These are phyloP conservation scores for Tuber magnatum DNA, from an alignment of 495 filamentous ascomycete genomes.

Conservation along the genomic window DNA sequence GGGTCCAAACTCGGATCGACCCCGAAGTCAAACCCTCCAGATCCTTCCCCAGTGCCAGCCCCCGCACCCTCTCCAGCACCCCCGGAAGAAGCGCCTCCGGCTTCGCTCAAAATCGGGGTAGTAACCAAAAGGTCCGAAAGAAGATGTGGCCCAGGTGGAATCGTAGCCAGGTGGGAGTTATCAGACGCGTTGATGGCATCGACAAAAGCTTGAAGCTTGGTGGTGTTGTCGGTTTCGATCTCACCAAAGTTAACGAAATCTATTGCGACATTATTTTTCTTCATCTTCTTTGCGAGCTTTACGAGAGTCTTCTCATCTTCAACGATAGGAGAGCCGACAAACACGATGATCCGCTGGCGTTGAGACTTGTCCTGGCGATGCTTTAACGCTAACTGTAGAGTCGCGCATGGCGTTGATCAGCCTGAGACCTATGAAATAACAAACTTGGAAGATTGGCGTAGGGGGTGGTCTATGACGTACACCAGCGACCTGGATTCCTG, in stretches of 20 bases:
- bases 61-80: slow-evolving; percentile 48
- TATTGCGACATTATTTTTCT: slow-evolving; percentile 85
- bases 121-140: slow-evolving; percentile 86
- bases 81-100: slow-evolving; percentile 44
- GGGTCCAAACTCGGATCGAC: slow-evolving; percentile 79
- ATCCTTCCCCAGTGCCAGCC: slow-evolving; percentile 54
- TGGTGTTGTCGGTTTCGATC: slow-evolving; percentile 76
- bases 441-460: not conserved
- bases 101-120: slow-evolving; percentile 73
- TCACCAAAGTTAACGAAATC: slow-evolving; percentile 95
- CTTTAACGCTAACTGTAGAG: slow-evolving; percentile 78
- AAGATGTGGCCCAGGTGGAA: slow-evolving; percentile 82
- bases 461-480: slow-evolving; percentile 50
- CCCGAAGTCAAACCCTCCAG: slow-evolving; percentile 59
- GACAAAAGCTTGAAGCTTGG: slow-evolving; percentile 89
- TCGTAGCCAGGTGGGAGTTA: slow-evolving; percentile 81
- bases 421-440: slow-evolving; percentile 9
- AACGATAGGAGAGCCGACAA: slow-evolving; percentile 83
- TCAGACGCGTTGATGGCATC: slow-evolving; percentile 83
- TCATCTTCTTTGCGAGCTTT: slow-evolving; percentile 94
- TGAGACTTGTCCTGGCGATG: slow-evolving; percentile 96
- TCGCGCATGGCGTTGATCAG: slow-evolving; percentile 12
- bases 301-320: slow-evolving; percentile 83
- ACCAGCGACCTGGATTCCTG: slow-evolving; percentile 86
- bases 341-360: slow-evolving; percentile 88